Percentiles rank a stretch among this genome's conserved stretches.
These are phyloP conservation scores for Blastobotrys aristatus DNA, from an alignment of 1,139 yeast species.

Conservation along the genomic window DNA sequence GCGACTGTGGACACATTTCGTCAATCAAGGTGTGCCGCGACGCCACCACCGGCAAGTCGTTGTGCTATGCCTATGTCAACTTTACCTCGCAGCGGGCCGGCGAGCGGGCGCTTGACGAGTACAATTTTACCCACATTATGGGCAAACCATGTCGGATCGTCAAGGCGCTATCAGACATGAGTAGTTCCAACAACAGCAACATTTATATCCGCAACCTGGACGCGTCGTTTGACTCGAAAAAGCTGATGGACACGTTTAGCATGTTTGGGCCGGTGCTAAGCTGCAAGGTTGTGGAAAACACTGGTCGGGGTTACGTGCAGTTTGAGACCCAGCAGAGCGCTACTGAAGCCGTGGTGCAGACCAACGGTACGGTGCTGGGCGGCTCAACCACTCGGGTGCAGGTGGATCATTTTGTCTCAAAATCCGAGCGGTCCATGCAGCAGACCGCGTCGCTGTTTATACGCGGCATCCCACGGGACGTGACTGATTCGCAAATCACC, in stretches of 20 bases:
- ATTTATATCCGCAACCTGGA: slow-evolving; percentile 46
- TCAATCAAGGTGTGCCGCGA: slow-evolving; percentile 47
- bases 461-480: slow-evolving; percentile 63
- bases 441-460: slow-evolving; percentile 77
- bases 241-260: slow-evolving; percentile 79
- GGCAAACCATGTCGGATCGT: slow-evolving; percentile 47
- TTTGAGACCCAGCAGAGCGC: slow-evolving; percentile 82
- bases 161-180: slow-evolving; percentile 41
- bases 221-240: slow-evolving; percentile 83
- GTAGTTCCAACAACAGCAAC: slow-evolving; percentile 15
- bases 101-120: slow-evolving; percentile 39
- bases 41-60: slow-evolving; percentile 35
- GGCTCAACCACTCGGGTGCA: slow-evolving; percentile 81
- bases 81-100: slow-evolving; percentile 39
- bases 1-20: slow-evolving; percentile 37
- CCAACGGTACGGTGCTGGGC: slow-evolving; percentile 79
- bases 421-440: slow-evolving; percentile 74
- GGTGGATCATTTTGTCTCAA: slow-evolving; percentile 78
- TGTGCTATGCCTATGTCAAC: slow-evolving; percentile 52
- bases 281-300: slow-evolving; percentile 73
- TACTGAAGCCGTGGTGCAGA: slow-evolving; percentile 76
- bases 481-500: slow-evolving; percentile 53
- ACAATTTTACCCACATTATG: slow-evolving; percentile 41
- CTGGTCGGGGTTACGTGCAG: slow-evolving; percentile 87
- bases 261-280: slow-evolving; percentile 81